Conservation (phyloP, 495 filamentous ascomycete species). For the Daldinia decipiens region DNA sequence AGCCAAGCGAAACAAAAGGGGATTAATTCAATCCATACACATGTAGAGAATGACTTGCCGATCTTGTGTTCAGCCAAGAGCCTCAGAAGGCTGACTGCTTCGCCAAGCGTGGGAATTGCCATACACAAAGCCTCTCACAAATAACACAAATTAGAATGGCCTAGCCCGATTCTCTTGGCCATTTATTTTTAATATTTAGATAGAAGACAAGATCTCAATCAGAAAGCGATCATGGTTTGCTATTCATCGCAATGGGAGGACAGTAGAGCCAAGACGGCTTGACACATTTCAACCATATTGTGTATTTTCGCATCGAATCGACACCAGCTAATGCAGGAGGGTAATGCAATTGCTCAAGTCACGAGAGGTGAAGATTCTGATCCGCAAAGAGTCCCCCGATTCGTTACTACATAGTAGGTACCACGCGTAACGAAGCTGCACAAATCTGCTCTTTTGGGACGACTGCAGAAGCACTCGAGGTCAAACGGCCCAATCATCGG, state of each 20-base stretch:
- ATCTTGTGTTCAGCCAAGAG: conserved; percentile 44
- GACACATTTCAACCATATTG: conserved; percentile 42
- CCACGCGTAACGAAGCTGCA: conserved; percentile 39
- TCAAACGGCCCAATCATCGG: conserved; percentile 34
- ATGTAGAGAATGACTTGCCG: conserved; percentile 33
- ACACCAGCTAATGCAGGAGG: conserved; percentile 39
- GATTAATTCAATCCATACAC: conserved; percentile 13
- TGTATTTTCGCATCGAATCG: conserved; percentile 24
- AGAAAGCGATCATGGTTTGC: conserved; percentile 3
- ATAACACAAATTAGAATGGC: conserved; percentile 21
- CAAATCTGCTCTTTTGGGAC: conserved; percentile 40
- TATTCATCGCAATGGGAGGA: conserved; percentile 15
- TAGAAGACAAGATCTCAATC: conserved; percentile 22
- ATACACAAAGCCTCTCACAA: conserved; percentile 30
- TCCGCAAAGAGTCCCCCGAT: conserved; percentile 30
- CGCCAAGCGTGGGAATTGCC: conserved; percentile 41
- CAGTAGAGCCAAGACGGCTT: conserved; percentile 39
- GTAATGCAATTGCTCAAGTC: conserved; percentile 36
- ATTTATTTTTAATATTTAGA: conserved; percentile 22
- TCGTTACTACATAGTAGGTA: conserved; percentile 40
- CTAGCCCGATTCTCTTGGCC: conserved; percentile 25
- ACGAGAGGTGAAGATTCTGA: conserved; percentile 44
- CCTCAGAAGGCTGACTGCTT: conserved; percentile 47
- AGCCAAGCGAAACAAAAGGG: conserved; percentile 24
- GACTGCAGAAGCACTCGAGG: conserved; percentile 28